These are phyloP conservation scores for Haematococcus lacustris DNA, from an alignment of 139 green algal species.

Conservation along the genomic window DNA sequence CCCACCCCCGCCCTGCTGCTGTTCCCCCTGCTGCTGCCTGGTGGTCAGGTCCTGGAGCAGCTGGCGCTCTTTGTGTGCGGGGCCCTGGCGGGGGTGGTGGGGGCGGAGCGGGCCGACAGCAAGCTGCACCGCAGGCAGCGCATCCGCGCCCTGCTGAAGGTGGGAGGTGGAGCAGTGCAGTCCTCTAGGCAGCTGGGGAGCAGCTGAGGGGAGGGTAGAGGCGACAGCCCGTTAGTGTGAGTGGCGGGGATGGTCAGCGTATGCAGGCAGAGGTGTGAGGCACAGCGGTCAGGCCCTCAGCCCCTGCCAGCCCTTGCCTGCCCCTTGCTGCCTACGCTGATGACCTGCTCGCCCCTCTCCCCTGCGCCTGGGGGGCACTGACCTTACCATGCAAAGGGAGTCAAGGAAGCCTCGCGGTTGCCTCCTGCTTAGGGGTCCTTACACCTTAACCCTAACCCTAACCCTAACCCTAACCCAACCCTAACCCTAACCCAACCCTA, in stretches of 20 bases:
- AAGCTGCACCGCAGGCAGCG: constrained; percentile 11
- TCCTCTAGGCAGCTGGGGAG: not conserved
- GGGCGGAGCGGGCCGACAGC: not conserved
- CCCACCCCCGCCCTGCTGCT: not conserved
- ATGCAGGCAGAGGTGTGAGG: not conserved
- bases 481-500: too few relatives aligned
- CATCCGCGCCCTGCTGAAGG: constrained; percentile 17
- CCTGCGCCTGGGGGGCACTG: too few relatives aligned
- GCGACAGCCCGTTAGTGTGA: not conserved
- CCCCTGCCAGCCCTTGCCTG: too few relatives aligned
- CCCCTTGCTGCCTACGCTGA: too few relatives aligned
- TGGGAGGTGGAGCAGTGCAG: not conserved
- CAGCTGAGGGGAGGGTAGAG: not conserved
- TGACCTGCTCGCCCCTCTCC: too few relatives aligned
- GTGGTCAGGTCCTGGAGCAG: constrained; percentile 19
- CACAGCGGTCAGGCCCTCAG: too few relatives aligned
- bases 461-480: too few relatives aligned
- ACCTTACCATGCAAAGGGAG: too few relatives aligned
- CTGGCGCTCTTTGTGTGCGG: constrained; percentile 14
- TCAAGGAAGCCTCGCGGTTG: too few relatives aligned
- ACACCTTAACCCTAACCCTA: too few relatives aligned
- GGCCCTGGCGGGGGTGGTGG: constrained; percentile 8
- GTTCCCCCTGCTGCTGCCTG: not conserved
- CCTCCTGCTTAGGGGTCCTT: too few relatives aligned
- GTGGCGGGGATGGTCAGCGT: not conserved